A percentile compares a stretch with the other conserved stretches of the same genome.
Conservation (phyloP, 2,329 filamentous ascomycete genomes). For the Phyllosticta paracitricarpa region DNA sequence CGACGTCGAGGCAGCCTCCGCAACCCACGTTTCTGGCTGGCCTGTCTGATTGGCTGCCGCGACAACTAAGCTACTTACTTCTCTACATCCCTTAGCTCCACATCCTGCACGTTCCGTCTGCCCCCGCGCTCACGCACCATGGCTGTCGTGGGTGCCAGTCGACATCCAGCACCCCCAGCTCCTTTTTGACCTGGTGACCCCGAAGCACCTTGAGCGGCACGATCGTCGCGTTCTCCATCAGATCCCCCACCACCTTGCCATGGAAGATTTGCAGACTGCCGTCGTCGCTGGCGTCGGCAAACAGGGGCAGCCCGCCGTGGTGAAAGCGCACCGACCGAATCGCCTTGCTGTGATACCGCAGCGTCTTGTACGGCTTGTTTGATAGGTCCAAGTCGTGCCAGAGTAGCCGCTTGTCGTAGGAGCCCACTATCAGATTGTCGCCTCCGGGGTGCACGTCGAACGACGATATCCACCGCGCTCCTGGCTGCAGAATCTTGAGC, state of each 20-base stretch:
- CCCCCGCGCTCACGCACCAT: conserved; percentile 89
- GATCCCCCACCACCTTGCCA: conserved; percentile 84
- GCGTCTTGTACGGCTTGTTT: conserved; percentile 84
- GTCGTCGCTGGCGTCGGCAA: conserved; percentile 92
- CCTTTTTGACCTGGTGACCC: conserved; percentile 77
- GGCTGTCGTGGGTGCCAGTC: conserved; percentile 94
- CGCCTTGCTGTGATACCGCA: conserved; percentile 87
- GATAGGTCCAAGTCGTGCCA: conserved; percentile 97
- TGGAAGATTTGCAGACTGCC: conserved; percentile 94
- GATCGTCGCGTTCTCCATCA: conserved; percentile 94
- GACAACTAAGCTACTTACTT: neutral
- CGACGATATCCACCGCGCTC: conserved; percentile 86
- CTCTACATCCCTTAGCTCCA: conserved; percentile 48
- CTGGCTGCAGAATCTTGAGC: conserved; percentile 85
- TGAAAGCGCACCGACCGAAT: conserved; percentile 87
- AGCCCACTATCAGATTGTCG: conserved; percentile 88
- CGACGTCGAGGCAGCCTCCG: neutral
- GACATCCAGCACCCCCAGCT: conserved; percentile 83
- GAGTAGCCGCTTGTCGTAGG: conserved; percentile 84
- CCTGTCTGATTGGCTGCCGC: conserved; percentile 4
- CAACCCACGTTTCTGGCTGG: neutral
- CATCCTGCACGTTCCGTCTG: conserved; percentile 82
- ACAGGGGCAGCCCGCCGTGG: conserved; percentile 65
- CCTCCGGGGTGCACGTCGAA: conserved; percentile 90
- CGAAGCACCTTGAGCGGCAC: conserved; percentile 90